Percentiles rank a stretch among this genome's conserved stretches.
Conservation (phyloP, 345 rosid species). For the Sisymbrium irio region DNA sequence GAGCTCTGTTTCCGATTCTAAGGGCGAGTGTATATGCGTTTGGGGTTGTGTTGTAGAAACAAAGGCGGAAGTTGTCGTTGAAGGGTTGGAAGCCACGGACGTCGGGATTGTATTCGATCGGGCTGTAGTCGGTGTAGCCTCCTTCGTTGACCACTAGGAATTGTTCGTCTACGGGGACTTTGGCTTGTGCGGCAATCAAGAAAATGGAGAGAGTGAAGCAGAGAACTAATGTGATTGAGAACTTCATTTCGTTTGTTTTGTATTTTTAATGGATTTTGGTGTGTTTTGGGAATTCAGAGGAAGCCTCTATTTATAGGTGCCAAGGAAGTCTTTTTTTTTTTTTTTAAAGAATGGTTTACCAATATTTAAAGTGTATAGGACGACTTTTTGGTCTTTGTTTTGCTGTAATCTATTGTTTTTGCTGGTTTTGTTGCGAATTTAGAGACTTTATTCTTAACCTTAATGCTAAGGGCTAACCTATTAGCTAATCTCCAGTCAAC, state of each 20-base stretch:
- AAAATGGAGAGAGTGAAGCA: constrained; percentile 16
- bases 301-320: constrained; percentile 5
- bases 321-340: neutral
- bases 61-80: constrained; percentile 49
- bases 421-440: neutral
- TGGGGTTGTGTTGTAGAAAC: constrained; percentile 62
- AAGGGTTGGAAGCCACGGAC: constrained; percentile 28
- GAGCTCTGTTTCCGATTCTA: constrained; percentile 41
- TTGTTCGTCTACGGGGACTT: constrained; percentile 28
- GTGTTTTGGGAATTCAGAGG: neutral
- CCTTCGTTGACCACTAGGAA: constrained; percentile 29
- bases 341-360: too few relatives aligned
- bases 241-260: constrained; percentile 7
- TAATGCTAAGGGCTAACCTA: neutral
- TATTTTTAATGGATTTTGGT: neutral
- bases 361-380: too few relatives aligned
- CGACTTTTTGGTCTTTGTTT: constrained; percentile 17
- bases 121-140: constrained; percentile 29
- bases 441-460: neutral
- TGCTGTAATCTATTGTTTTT: neutral
- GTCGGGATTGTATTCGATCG: constrained; percentile 33
- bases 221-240: neutral
- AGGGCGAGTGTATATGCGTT: constrained; percentile 56
- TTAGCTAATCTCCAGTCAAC: neutral
- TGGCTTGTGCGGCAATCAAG: constrained; percentile 9